Percentiles rank a stretch among this genome's conserved stretches.
These are phyloP conservation scores for Fomitopsis schrenkii DNA, from an alignment of 1,284 basidiomycete species.

Conservation along the genomic window DNA sequence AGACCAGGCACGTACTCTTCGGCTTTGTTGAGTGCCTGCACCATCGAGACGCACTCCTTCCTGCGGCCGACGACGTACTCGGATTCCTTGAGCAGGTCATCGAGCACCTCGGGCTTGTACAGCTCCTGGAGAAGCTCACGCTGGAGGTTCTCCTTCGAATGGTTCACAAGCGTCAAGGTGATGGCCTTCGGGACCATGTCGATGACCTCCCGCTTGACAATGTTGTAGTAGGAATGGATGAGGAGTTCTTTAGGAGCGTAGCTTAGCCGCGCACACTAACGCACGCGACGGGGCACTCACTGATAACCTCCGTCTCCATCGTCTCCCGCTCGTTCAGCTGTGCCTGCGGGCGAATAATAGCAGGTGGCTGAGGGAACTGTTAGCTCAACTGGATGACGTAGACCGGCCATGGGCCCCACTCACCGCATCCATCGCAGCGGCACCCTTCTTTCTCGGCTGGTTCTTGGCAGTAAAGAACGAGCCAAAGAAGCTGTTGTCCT, in stretches of 20 bases:
- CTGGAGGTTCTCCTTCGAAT: conserved; percentile 92
- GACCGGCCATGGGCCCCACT: conserved; percentile 13
- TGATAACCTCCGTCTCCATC: conserved; percentile 99
- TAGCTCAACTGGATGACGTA: background rate
- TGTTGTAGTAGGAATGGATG: conserved; percentile 93
- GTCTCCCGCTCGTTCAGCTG: conserved; percentile 92
- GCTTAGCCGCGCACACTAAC: background rate
- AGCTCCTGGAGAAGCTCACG: conserved; percentile 85
- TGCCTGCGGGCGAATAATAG: conserved; percentile 88
- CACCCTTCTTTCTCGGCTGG: conserved; percentile 71
- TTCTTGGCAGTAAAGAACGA: conserved; percentile 81
- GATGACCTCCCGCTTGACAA: conserved; percentile 98
- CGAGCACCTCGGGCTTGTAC: conserved; percentile 89
- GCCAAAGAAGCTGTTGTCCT: conserved; percentile 92
- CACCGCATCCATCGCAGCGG: conserved; percentile 78
- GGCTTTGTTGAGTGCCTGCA: conserved; percentile 86
- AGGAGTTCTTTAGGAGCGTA: conserved; percentile 61
- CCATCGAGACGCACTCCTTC: conserved; percentile 89
- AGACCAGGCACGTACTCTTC: conserved; percentile 67
- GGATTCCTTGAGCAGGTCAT: conserved; percentile 91
- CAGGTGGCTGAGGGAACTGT: conserved; percentile 58
- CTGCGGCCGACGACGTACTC: conserved; percentile 80
- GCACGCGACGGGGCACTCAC: conserved; percentile 47
- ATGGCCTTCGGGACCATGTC: conserved; percentile 99
- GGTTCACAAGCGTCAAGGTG: conserved; percentile 88